Base-by-base conservation (phyloP, 495 filamentous ascomycete species). In the Wilcoxina mikolae region DNA sequence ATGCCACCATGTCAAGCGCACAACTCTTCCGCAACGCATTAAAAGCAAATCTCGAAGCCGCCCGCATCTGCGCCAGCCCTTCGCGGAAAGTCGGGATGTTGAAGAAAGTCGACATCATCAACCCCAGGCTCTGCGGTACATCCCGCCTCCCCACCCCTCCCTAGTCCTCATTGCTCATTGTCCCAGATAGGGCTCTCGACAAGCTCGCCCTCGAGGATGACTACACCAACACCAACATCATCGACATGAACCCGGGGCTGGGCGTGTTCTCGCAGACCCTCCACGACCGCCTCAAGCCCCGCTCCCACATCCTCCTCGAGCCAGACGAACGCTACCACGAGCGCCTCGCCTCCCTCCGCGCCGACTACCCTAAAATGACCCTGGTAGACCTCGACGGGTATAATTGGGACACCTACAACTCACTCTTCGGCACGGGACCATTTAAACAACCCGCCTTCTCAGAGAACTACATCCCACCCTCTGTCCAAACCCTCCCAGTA, bases 171-270 rank as follows among this genome's bases (percentile, higher is more conserved):
- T 24, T 7, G 43, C 43, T 46, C 11, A 46, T 49, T 28, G 9
- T 29, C 27, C 22, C 46, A 49, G 46, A 27, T 15, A 49, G 20
- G 24, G 52, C 48, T 27, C 15, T 64, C 20, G 28, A 63, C 17
- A 54, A 31, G 12, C 38, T 63, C 27, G 26, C 60, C 17, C 60
- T 63, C 18, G 39, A 50, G 17, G 39, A 43, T 4, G 31, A 29
- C 39, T 64, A 64, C 38, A 52, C 55, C 11, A 54, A 53, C 9
- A 44, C 61, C 18, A 57, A 57, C 57, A 74, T 96, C 50, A 71
- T 96, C 58, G 90, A 96, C 62, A 69, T 94, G 35, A 83, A 85
- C 70, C 90, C 90, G 0, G 85, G 85, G 23, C 59, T 65, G 20
- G 85, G 86, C 12, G 28, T 90, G 5, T 85, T 78, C 73, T 95